Conservation (phyloP, 495 filamentous ascomycete genomes). For the Neurospora sp. region DNA sequence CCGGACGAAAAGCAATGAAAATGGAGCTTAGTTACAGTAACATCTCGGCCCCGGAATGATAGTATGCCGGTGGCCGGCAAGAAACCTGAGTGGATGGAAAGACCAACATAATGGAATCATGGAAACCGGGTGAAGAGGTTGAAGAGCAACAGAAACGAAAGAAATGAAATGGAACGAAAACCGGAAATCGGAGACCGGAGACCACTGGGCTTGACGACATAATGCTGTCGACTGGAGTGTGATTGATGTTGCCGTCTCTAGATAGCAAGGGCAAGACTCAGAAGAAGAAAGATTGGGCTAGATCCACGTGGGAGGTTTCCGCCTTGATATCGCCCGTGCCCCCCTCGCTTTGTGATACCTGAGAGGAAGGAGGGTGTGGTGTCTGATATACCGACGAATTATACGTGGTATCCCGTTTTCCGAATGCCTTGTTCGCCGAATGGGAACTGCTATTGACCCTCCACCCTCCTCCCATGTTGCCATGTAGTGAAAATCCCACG, state of each 20-base stretch:
- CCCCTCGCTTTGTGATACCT: neutral
- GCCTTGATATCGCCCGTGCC: neutral
- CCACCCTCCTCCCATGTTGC: too few relatives aligned
- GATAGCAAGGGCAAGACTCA: too few relatives aligned
- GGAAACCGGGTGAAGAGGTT: neutral
- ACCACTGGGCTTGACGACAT: neutral
- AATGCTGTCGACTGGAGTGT: neutral
- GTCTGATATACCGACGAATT: neutral
- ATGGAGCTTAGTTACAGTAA: neutral
- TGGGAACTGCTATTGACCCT: neutral
- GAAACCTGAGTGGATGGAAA: neutral
- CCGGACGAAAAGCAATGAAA: neutral
- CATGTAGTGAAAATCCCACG: neutral
- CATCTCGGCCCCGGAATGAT: neutral
- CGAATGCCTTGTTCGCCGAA: neutral
- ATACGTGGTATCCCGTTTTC: neutral
- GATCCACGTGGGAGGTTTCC: neutral
- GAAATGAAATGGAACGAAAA: too few relatives aligned
- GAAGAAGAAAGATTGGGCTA: neutral
- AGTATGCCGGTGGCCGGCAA: neutral
- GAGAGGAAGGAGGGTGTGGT: neutral
- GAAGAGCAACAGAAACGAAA: neutral
- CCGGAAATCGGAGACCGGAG: neutral
- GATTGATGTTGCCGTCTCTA: neutral
- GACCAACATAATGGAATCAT: neutral